Conservation (phyloP, 192 early-diverging fungal genomes). For the Allomyces javanicus region DNA sequence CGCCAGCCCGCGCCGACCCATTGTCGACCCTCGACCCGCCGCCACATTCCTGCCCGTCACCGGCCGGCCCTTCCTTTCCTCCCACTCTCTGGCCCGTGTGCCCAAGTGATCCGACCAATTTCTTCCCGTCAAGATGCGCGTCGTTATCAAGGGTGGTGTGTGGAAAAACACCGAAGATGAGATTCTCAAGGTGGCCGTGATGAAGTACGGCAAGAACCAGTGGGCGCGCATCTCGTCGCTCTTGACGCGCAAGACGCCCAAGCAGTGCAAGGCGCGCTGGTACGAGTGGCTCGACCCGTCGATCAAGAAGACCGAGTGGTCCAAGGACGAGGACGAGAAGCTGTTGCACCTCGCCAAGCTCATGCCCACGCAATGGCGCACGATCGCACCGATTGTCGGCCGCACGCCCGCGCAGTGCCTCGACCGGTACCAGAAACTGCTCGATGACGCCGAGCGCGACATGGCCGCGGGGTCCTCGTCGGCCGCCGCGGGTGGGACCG, state of each 20-base stretch:
- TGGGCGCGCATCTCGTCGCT: conserved; percentile 96
- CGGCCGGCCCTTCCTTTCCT: too few species aligned
- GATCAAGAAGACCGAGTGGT: conserved; percentile 99
- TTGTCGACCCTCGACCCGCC: too few species aligned
- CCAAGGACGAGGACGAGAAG: conserved; percentile 96
- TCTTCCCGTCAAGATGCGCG: conserved; percentile 14
- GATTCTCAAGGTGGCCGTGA: conserved; percentile 88
- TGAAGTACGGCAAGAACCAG: conserved; percentile 98
- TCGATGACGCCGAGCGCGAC: conserved; percentile 81
- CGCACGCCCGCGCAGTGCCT: conserved; percentile 90
- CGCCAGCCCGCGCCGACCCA: too few species aligned
- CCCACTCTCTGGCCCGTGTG: too few species aligned
- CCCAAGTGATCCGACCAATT: too few species aligned
- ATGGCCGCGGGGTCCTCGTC: conserved; percentile 9
- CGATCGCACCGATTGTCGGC: conserved; percentile 95
- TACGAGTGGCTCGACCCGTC: conserved; percentile 97
- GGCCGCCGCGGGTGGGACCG: neutral
- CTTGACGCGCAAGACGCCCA: conserved; percentile 82
- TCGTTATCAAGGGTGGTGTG: conserved; percentile 75
- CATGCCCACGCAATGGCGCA: conserved; percentile 99
- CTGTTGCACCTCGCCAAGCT: conserved; percentile 89
- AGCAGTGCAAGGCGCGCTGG: conserved; percentile 99
- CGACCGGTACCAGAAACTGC: conserved; percentile 79
- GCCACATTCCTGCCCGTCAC: too few species aligned
- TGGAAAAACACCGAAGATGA: conserved; percentile 99